These are phyloP conservation scores for Eutrema heterophyllum DNA, from an alignment of 345 rosid species.

Conservation along the genomic window DNA sequence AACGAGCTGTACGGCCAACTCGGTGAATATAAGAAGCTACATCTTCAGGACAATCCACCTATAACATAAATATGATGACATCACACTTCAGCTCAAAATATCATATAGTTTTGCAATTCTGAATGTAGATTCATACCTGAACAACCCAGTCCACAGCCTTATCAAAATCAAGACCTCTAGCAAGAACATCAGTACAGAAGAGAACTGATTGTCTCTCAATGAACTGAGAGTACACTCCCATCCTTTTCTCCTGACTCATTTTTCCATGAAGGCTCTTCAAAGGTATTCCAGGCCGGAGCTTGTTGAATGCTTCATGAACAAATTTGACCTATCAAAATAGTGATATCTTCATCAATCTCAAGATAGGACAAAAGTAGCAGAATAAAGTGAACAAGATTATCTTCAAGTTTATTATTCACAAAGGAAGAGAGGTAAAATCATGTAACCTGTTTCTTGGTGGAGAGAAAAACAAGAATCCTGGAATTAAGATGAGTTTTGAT, in stretches of 20 bases:
- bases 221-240: slow-evolving; percentile 80
- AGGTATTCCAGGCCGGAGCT: slow-evolving; percentile 91
- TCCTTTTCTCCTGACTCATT: slow-evolving; percentile 85
- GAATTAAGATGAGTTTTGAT: slow-evolving; percentile 73
- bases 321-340: slow-evolving; percentile 61
- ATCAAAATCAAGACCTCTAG: slow-evolving; percentile 95
- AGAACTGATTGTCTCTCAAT: slow-evolving; percentile 79
- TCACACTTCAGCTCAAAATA: background rate
- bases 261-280: slow-evolving; percentile 93
- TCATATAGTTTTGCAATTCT: slow-evolving; percentile 10
- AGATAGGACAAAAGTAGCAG: background rate
- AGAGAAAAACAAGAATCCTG: slow-evolving; percentile 81
- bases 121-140: slow-evolving; percentile 49
- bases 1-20: slow-evolving; percentile 97
- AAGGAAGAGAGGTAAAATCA: background rate
- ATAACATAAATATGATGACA: slow-evolving; percentile 11
- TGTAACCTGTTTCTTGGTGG: slow-evolving; percentile 88
- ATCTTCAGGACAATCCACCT: slow-evolving; percentile 97
- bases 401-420: background rate
- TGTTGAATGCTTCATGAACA: slow-evolving; percentile 92
- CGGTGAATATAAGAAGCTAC: slow-evolving; percentile 91
- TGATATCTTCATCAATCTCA: background rate
- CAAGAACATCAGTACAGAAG: slow-evolving; percentile 86
- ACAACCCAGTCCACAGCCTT: slow-evolving; percentile 96
- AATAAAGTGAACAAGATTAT: background rate